A percentile compares a stretch with the other conserved stretches of the same genome.
These are phyloP conservation scores for Arctium minus DNA, from an alignment of 129 eudicot genomes.

Conservation along the genomic window DNA sequence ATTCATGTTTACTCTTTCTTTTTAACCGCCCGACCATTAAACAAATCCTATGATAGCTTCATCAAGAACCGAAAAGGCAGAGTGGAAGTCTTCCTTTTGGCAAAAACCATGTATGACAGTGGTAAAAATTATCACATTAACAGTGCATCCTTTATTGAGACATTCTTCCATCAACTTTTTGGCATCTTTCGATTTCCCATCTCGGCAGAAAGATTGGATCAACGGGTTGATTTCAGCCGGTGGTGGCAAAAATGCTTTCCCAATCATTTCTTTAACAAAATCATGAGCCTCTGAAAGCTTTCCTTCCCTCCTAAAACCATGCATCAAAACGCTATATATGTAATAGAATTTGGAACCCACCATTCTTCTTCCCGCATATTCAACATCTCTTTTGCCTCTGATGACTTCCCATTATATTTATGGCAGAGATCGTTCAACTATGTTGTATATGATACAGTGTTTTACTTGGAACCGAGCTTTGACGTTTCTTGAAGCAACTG, in stretches of 20 bases:
- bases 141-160: conserved; percentile 66
- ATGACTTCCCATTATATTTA: conserved; percentile 46
- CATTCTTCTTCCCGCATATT: conserved; percentile 71
- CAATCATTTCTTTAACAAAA: conserved; percentile 59
- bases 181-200: conserved; percentile 52
- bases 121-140: conserved; percentile 75
- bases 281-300: conserved; percentile 76
- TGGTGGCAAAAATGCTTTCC: conserved; percentile 67
- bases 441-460: conserved; percentile 72
- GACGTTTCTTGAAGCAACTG: conserved; percentile 54
- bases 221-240: conserved; percentile 80
- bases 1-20: no score
- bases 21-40: no score
- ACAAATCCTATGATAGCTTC: conserved; percentile 14
- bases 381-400: conserved; percentile 75
- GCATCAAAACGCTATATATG: conserved; percentile 71
- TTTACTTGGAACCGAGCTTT: conserved; percentile 76
- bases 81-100: conserved; percentile 54
- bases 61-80: conserved; percentile 82
- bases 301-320: conserved; percentile 75
- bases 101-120: conserved; percentile 83
- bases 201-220: conserved; percentile 65
- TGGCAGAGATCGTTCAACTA: conserved; percentile 72
- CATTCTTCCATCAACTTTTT: conserved; percentile 70
- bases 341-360: conserved; percentile 87